These are phyloP conservation scores for Gloeophyllum trabeum DNA, from an alignment of 768 basidiomycete genomes.

Conservation along the genomic window DNA sequence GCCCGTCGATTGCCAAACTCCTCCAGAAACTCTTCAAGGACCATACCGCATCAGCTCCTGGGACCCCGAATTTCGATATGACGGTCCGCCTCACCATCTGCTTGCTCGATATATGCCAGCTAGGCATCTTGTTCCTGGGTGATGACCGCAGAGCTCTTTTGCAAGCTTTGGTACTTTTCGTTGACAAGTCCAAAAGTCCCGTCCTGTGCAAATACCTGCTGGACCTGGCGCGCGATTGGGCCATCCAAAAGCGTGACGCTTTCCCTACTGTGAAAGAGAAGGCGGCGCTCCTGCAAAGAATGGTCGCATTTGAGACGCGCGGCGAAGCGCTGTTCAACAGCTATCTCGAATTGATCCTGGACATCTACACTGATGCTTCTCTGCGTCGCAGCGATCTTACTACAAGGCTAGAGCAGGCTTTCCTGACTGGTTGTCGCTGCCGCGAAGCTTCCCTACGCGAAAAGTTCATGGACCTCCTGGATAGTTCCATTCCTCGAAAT, in stretches of 20 bases:
- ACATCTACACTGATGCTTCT: constrained; percentile 83
- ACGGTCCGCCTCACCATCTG: constrained; percentile 56
- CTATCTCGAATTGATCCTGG: constrained; percentile 84
- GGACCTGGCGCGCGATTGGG: constrained; percentile 82
- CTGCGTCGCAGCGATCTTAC: constrained; percentile 91
- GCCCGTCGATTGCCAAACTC: constrained; percentile 66
- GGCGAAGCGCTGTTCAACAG: constrained; percentile 71
- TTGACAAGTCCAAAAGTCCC: constrained; percentile 81
- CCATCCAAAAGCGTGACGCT: constrained; percentile 72
- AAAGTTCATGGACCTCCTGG: constrained; percentile 82
- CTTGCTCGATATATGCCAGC: constrained; percentile 82
- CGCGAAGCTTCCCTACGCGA: constrained; percentile 70
- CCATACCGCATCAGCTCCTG: constrained; percentile 35
- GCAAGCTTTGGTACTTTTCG: constrained; percentile 64
- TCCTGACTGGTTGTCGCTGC: constrained; percentile 84
- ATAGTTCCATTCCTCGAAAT: constrained; percentile 77
- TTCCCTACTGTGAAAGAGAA: constrained; percentile 96
- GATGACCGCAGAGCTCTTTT: constrained; percentile 82
- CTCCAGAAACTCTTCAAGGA: constrained; percentile 83
- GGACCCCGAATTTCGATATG: constrained; percentile 36
- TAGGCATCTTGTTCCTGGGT: constrained; percentile 68
- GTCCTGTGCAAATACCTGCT: constrained; percentile 77
- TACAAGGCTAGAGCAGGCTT: constrained; percentile 84
- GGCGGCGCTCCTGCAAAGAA: constrained; percentile 76
- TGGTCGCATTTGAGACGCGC: constrained; percentile 73